Conservation (phyloP, 1,284 basidiomycete species). For the Apiotrichum domesticum region DNA sequence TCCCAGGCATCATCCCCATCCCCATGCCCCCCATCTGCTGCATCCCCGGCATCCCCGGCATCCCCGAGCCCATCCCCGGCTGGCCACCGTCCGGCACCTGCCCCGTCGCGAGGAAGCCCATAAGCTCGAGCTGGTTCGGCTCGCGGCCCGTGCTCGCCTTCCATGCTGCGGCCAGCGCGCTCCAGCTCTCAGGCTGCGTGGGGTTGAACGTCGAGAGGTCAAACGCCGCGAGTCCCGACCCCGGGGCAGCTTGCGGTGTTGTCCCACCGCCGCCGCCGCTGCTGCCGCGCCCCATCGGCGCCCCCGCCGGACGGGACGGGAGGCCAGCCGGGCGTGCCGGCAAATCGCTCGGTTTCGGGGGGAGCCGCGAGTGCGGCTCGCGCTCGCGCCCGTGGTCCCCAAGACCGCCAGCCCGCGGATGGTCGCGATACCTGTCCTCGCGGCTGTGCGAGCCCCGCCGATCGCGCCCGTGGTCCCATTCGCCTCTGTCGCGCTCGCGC, state of each 20-base stretch:
- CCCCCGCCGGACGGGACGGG: constrained; percentile 1
- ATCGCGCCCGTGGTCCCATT: background rate
- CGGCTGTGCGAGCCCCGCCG: too few species aligned
- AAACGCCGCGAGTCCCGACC: constrained; percentile 21
- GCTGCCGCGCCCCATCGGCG: background rate
- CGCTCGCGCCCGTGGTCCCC: background rate
- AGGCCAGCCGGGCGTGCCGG: constrained; percentile 7
- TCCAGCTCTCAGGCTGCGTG: constrained; percentile 29
- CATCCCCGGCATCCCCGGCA: background rate
- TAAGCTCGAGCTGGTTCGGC: constrained; percentile 40
- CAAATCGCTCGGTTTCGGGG: constrained; percentile 11
- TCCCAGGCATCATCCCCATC: background rate
- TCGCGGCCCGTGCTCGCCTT: constrained; percentile 27
- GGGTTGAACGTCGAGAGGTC: constrained; percentile 35
- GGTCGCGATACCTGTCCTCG: too few species aligned
- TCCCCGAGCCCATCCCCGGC: background rate
- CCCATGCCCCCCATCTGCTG: constrained; percentile 11
- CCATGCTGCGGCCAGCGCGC: constrained; percentile 33
- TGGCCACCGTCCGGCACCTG: constrained; percentile 3
- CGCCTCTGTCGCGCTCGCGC: background rate
- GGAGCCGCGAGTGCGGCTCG: background rate
- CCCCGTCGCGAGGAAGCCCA: constrained; percentile 31
- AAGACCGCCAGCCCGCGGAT: too few species aligned
- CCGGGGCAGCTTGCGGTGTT: too few species aligned
- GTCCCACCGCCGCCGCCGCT: background rate